Evolutionary conservation across 805 yeast species (phyloP), one percentile per base, ranked within the genome.

Genomic region (Ogataea saltuana): DNA sequence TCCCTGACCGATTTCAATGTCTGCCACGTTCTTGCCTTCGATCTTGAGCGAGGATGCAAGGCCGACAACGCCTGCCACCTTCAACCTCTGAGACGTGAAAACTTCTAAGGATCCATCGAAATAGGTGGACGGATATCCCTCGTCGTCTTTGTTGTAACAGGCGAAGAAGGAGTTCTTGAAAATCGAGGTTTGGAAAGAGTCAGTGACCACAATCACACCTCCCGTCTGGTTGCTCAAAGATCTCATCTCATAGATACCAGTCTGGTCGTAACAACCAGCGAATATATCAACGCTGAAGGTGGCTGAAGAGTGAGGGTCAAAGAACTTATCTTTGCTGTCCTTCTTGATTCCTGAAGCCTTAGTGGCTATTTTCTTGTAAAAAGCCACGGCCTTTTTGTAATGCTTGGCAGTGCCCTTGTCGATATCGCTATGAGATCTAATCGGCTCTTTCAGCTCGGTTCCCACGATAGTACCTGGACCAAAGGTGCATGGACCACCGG

Each of bases 231-330:
- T 85, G 45, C 95, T 78, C 50, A 91, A 70, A 45, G 83, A 74
- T 68, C 88, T 85, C 97, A 90, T 90, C 70, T 90, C 98, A 56
- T 81, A 82, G 72, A 90, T 78, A 62, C 98, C 98, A 46, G 89
- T 84, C 74, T 90, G 98, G 69, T 90, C 98, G 64, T 88, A 88
- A 70, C 96, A 87, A 49, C 97, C 97, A 22, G 95, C 96, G 67
- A 87, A 89, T 36, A 90, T 79, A 65, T 90, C 97, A 46, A 90
- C 81, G 21, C 91, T 79, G 59, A 88, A 96, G 12, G 88, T 86
- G 51, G 80, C 78, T 18, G 69, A 66, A 15, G 70, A 59, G 30
- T 59, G 58, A 22, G 59, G 63, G 48, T 67, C 71, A 34, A 59
- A 56, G 45, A 58, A 60, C 48, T 66, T 66, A 49, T 67, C 71